phyloP scores from a whole-genome alignment of 2,329 filamentous ascomycete species.

The Fusarium sp. region DNA sequence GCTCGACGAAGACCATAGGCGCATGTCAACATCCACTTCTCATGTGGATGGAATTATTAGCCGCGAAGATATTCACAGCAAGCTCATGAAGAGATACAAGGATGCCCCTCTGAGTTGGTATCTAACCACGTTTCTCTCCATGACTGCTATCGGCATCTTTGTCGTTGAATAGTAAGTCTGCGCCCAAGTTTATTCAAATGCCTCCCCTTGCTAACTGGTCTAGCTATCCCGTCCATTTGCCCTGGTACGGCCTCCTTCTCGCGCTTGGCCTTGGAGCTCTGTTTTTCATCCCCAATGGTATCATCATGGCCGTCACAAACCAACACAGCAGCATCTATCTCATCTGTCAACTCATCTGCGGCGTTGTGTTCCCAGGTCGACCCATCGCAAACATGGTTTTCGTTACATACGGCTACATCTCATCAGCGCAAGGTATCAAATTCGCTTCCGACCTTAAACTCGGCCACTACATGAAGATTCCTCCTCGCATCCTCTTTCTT shows the following conservation, averaged over 20 bases:
- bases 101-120: slow-evolving; percentile 88
- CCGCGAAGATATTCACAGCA: slow-evolving; percentile 83
- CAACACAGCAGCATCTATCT: slow-evolving; percentile 88
- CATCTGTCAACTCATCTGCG: slow-evolving; percentile 85
- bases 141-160: slow-evolving; percentile 82
- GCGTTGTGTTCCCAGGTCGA: slow-evolving; percentile 80
- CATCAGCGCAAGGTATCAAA: slow-evolving; percentile 86
- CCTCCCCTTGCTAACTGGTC: slow-evolving; percentile 8
- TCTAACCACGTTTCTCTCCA: slow-evolving; percentile 74
- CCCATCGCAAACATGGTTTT: slow-evolving; percentile 95
- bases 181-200: neutral
- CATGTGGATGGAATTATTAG: slow-evolving; percentile 66
- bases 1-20: slow-evolving; percentile 25
- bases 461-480: slow-evolving; percentile 88
- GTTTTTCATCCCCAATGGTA: slow-evolving; percentile 89
- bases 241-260: slow-evolving; percentile 85
- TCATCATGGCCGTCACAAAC: slow-evolving; percentile 93
- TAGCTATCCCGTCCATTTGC: slow-evolving; percentile 80
- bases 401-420: slow-evolving; percentile 90
- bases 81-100: slow-evolving; percentile 82
- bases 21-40: slow-evolving; percentile 48
- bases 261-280: slow-evolving; percentile 79
- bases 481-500: slow-evolving; percentile 78
- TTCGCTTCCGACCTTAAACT: slow-evolving; percentile 89
- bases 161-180: slow-evolving; percentile 79